phyloP scores from a whole-genome alignment of 192 early-diverging fungal species.

The Ambispora gerdemannii region DNA sequence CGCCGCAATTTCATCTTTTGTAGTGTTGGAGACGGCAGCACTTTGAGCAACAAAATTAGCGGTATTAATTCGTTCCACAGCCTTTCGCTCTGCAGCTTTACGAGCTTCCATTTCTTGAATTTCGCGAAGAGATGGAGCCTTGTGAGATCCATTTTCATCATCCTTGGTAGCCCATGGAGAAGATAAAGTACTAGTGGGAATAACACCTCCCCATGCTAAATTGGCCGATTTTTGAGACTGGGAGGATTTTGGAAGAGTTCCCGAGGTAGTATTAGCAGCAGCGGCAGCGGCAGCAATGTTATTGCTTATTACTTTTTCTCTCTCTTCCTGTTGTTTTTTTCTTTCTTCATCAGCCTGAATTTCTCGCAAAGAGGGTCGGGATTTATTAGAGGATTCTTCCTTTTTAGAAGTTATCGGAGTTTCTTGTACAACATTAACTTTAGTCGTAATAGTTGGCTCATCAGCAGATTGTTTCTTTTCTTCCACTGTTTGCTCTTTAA shows the following conservation, averaged over 20 bases:
- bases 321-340: conserved; percentile 38
- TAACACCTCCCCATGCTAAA: conserved; percentile 16
- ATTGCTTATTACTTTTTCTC: conserved; percentile 12
- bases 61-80: conserved; percentile 34
- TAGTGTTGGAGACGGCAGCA: conserved; percentile 25
- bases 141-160: conserved; percentile 32
- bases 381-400: background rate
- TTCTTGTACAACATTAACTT: background rate
- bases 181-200: conserved; percentile 20
- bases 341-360: conserved; percentile 47
- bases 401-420: conserved; percentile 11
- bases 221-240: conserved; percentile 9
- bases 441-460: conserved; percentile 5
- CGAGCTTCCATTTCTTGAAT: conserved; percentile 64
- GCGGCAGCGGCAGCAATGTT: conserved; percentile 20
- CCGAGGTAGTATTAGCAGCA: background rate
- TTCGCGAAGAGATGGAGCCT: conserved; percentile 54
- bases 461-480: background rate
- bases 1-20: conserved; percentile 15
- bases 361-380: conserved; percentile 38
- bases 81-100: conserved; percentile 37
- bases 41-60: conserved; percentile 3
- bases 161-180: conserved; percentile 43
- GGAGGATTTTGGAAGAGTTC: background rate
- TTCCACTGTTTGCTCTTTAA: background rate